phyloP scores from a whole-genome alignment of 148 eudicot species.

The Silene uniflora region DNA sequence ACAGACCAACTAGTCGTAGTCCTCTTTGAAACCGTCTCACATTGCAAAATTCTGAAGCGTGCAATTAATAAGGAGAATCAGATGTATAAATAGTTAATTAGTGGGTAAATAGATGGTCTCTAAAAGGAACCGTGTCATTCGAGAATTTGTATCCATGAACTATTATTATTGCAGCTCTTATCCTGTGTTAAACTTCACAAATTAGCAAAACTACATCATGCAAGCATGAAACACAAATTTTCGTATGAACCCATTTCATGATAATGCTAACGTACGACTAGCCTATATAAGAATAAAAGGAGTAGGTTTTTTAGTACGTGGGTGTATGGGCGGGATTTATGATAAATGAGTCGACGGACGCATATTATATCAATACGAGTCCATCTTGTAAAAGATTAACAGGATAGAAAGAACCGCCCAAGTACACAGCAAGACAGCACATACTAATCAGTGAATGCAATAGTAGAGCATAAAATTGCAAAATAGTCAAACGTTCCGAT shows the following conservation, averaged over 20 bases:
- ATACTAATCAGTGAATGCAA: not conserved
- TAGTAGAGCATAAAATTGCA: not conserved
- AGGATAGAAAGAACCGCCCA: not conserved
- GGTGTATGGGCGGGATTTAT: no score
- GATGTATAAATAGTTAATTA: not conserved
- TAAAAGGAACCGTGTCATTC: no score
- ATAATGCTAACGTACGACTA: no score
- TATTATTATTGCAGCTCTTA: not conserved
- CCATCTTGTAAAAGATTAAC: no score
- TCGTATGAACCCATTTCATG: not conserved
- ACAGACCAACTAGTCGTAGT: no score
- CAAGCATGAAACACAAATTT: not conserved
- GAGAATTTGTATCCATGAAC: no score
- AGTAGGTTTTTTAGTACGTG: no score
- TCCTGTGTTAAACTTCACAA: not conserved
- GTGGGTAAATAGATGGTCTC: no score
- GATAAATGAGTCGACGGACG: no score
- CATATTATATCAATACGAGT: no score
- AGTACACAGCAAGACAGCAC: not conserved
- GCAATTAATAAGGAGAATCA: not conserved
- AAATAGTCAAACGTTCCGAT: slow-evolving; percentile 3
- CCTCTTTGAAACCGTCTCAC: no score
- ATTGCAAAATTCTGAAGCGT: not conserved
- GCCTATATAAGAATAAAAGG: no score
- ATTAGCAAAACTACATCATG: not conserved